Conservation (phyloP, 2,329 filamentous ascomycete species). For the Fulvia fulva region DNA sequence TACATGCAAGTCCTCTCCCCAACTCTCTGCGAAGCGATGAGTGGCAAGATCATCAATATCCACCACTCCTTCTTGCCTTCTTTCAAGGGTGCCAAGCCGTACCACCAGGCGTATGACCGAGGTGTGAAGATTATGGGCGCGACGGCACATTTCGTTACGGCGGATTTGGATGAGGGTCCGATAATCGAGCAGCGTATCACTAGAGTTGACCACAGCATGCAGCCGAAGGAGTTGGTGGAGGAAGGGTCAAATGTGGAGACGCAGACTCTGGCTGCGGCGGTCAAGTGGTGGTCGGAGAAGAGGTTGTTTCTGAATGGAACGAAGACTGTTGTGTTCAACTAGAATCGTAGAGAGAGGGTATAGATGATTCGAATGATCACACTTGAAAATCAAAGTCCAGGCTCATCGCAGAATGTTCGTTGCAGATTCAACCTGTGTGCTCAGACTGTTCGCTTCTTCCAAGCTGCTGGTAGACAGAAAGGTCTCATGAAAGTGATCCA, state of each 20-base stretch:
- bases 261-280: constrained; percentile 73
- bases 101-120: constrained; percentile 81
- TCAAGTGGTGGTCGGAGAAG: constrained; percentile 79
- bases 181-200: constrained; percentile 83
- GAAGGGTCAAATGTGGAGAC: constrained; percentile 82
- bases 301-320: constrained; percentile 72
- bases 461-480: too few relatives aligned
- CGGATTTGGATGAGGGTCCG: constrained; percentile 78
- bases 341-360: neutral
- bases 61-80: constrained; percentile 82
- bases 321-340: constrained; percentile 75
- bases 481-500: too few relatives aligned
- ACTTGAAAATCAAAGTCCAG: too few relatives aligned
- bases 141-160: constrained; percentile 81
- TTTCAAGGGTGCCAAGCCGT: constrained; percentile 85
- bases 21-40: constrained; percentile 71
- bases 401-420: too few relatives aligned
- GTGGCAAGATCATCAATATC: constrained; percentile 86
- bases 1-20: constrained; percentile 87
- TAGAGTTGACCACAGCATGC: constrained; percentile 72
- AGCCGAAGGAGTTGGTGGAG: constrained; percentile 69
- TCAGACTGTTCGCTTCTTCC: too few relatives aligned
- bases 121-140: constrained; percentile 87
- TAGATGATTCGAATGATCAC: too few relatives aligned
- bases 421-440: too few relatives aligned